phyloP scores from a whole-genome alignment of 2,329 filamentous ascomycete genomes.

The Verticillium isaacii region DNA sequence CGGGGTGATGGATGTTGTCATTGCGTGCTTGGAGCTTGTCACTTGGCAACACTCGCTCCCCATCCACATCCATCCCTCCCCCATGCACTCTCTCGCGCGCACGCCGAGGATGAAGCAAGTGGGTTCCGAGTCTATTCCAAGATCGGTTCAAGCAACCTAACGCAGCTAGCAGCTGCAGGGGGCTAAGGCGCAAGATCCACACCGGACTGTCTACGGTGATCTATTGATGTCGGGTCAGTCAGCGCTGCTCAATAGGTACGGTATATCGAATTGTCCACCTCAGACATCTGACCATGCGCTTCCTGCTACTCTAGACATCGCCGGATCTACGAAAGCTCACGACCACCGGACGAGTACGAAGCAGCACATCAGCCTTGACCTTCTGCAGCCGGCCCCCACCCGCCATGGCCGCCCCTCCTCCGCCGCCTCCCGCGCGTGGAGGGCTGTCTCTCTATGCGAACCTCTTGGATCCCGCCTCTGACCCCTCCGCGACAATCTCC shows the following conservation, averaged over 20 bases:
- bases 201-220: not conserved
- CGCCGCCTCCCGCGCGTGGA: slow-evolving; percentile 36
- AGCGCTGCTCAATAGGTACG: no score
- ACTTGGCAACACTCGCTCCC: not conserved
- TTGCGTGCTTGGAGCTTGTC: slow-evolving; percentile 1
- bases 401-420: slow-evolving; percentile 24
- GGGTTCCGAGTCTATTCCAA: not conserved
- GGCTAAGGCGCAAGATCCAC: not conserved
- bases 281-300: no score
- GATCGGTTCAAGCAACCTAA: not conserved
- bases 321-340: no score
- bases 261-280: no score
- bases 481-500: slow-evolving; percentile 61
- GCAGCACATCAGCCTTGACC: no score
- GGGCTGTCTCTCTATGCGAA: slow-evolving; percentile 79
- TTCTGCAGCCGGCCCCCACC: no score
- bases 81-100: no score
- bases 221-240: no score
- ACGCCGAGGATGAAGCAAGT: not conserved
- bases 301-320: no score
- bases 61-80: no score
- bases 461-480: slow-evolving; percentile 59
- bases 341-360: no score
- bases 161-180: not conserved
- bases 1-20: not conserved